Base-by-base conservation (phyloP, 345 rosid species). In the Eucalyptus melliodora region DNA sequence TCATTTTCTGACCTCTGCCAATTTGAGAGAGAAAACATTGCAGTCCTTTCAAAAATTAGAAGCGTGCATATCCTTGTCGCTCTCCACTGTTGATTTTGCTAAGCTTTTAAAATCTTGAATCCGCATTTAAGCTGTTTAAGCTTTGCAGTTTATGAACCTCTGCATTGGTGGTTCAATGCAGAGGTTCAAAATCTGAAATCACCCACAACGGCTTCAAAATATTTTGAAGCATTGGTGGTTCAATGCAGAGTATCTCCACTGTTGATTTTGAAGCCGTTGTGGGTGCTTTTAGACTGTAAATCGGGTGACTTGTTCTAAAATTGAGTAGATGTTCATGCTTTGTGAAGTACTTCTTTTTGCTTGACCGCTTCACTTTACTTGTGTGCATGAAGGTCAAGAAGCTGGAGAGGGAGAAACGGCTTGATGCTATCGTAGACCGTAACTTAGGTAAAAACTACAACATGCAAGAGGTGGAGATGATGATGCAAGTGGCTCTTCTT, bases 401-500 rank as follows among this genome's bases (percentile, higher is more conserved):
- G 93, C 91, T 97, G 62, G 98, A 98, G 93, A 93, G 98, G 91
- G 99, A 96, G 92, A 98, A 95, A 90, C 93, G 93, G 88, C 91
- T 98, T 50, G 96, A 94, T n/a, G 97, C 94, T 3, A 97, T 98
- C 11, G 99, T 98, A 21, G 99, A 97, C 89, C 92, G 93, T 44
- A 98, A 96, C 92, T 94, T 97, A n/a, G 89, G 89, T 87, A 93
- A 80, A 11, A 94, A 88, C 65, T 98, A 93, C 89, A 88, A 91
- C 88, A 94, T 92, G 59, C 96, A 91, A 81, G 99, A 98, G 88
- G 96, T 98, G 80, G 99, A 96, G 94, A 95, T 94, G 91, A 96
- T 98, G 98, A 97, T 98, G 59, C 92, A 96, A 91, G 99, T 97
- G 86, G 97, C 99, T 50, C 91, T 97, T 92, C 95, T 97, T 16